Conservation (phyloP, 2,329 filamentous ascomycete species). For the Aureobasidium pullulans region DNA sequence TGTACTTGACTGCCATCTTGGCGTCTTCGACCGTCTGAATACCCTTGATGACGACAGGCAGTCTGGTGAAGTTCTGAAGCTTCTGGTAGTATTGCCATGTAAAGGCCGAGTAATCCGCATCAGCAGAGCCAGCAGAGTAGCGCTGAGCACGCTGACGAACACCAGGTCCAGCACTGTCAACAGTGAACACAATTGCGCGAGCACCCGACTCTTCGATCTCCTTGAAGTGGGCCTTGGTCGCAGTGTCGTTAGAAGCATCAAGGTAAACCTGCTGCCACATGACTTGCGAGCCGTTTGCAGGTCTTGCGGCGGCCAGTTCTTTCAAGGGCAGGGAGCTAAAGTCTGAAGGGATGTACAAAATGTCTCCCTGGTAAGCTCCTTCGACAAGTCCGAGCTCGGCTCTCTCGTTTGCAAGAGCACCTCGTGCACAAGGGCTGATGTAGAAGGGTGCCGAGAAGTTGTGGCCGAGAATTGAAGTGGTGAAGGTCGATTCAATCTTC, state of each 20-base stretch:
- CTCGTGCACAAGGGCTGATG: slow-evolving; percentile 85
- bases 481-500: slow-evolving; percentile 17
- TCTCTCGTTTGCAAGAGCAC: slow-evolving; percentile 83
- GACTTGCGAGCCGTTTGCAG: slow-evolving; percentile 33
- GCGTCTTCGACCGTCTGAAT: slow-evolving; percentile 36
- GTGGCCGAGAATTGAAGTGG: slow-evolving; percentile 82
- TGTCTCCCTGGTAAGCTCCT: slow-evolving; percentile 40
- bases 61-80: slow-evolving; percentile 30
- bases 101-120: slow-evolving; percentile 26
- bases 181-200: slow-evolving; percentile 35
- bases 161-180: slow-evolving; percentile 32
- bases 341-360: slow-evolving; percentile 44
- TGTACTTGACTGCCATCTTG: slow-evolving; percentile 33
- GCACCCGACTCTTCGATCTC: slow-evolving; percentile 29
- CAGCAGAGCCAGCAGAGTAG: slow-evolving; percentile 25
- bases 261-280: slow-evolving; percentile 38
- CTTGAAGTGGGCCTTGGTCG: slow-evolving; percentile 26
- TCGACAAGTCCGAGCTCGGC: slow-evolving; percentile 44
- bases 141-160: slow-evolving; percentile 31
- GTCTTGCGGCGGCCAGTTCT: slow-evolving; percentile 25
- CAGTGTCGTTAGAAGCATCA: slow-evolving; percentile 24
- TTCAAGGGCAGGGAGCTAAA: slow-evolving; percentile 28
- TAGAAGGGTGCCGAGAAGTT: slow-evolving; percentile 82
- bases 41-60: slow-evolving; percentile 38
- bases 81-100: slow-evolving; percentile 30